Evolutionary conservation across 2,329 filamentous ascomycete species (phyloP), one percentile per base, ranked within the genome.

Genomic region (Fusarium clavum): DNA sequence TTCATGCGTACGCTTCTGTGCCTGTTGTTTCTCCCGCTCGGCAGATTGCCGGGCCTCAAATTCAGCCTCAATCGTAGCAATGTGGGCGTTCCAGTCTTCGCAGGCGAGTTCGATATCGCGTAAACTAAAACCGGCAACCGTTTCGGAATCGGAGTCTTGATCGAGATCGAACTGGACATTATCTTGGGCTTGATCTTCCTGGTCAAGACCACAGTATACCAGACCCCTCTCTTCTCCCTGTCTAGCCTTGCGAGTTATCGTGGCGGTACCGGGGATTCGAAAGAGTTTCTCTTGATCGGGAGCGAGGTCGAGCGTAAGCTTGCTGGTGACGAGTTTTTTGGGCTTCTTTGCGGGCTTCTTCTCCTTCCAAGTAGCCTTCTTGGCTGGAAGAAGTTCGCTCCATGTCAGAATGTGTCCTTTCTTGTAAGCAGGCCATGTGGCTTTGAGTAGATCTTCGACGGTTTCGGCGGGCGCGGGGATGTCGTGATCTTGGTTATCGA

Each of bases 251-350:
- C 89, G 87, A 13, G 77, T 79, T 5, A 79, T 76, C 6, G 83
- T 82, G 2, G 86, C 84, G 27, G 89, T 86, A 1, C 90, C 90
- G 1, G 89, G 86, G n/a, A 95, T 88, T 59, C 90, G 90, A 78
- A 98, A 99, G 27, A 87, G 85, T 73, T 94, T 94, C 79, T 97
- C 93, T 71, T 97, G 92, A 74, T 98, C 96, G 48, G 88, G 86
- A 5, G 93, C 92, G 34, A 98, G 83, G 66, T 99, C 96, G 16
- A 99, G 85, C 66, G 90, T 94, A 60, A 97, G 86, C 80, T 99
- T 99, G 22, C 92, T 94, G 0, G 94, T 94, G 8, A 94, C 87
- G 6, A 98, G 85, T 18, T 93, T 86, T 79, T 94, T 96, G 1
- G 94, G 93, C 43, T 90, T 90, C 79, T 94, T 97, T 2, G 85